These are phyloP conservation scores for Porogramme epimiltina DNA, from an alignment of 1,284 basidiomycete genomes.

Conservation along the genomic window DNA sequence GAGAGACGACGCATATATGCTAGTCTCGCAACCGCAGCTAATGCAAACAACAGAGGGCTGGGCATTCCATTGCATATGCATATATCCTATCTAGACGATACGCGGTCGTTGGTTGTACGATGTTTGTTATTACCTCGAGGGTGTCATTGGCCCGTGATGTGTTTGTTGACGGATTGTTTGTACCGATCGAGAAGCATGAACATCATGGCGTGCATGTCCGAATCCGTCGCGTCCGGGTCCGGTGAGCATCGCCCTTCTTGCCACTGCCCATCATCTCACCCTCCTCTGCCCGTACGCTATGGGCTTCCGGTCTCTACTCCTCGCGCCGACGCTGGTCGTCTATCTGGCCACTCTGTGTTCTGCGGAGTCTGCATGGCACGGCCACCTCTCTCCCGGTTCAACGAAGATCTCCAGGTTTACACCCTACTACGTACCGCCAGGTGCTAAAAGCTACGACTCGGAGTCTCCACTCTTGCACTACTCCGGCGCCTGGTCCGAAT, in stretches of 20 bases:
- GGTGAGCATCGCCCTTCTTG: not conserved
- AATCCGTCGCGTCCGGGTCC: not conserved
- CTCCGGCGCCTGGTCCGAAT: constrained; percentile 57
- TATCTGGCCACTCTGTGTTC: constrained; percentile 13
- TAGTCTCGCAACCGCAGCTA: constrained; percentile 1
- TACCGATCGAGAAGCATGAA: not conserved
- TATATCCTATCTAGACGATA: too few species aligned
- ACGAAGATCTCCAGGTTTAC: constrained; percentile 48
- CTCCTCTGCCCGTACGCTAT: constrained; percentile 10
- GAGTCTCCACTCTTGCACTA: constrained; percentile 63
- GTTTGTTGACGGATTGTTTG: too few species aligned
- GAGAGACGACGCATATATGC: not conserved
- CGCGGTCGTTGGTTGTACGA: too few species aligned
- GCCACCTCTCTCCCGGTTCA: constrained; percentile 56
- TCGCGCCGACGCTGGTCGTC: constrained; percentile 29
- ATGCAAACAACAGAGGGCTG: too few species aligned
- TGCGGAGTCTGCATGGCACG: constrained; percentile 64
- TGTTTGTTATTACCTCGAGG: too few species aligned
- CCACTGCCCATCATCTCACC: not conserved
- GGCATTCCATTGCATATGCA: too few species aligned
- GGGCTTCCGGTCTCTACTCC: constrained; percentile 26
- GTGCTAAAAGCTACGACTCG: constrained; percentile 69
- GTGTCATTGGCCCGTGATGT: not conserved
- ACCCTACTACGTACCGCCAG: constrained; percentile 73
- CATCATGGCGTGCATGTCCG: too few species aligned